Percentiles rank a stretch among this genome's conserved stretches.
Evolutionary conservation across 2,329 filamentous ascomycete genomes (phyloP).

Genomic region (Eutypella sp.): DNA sequence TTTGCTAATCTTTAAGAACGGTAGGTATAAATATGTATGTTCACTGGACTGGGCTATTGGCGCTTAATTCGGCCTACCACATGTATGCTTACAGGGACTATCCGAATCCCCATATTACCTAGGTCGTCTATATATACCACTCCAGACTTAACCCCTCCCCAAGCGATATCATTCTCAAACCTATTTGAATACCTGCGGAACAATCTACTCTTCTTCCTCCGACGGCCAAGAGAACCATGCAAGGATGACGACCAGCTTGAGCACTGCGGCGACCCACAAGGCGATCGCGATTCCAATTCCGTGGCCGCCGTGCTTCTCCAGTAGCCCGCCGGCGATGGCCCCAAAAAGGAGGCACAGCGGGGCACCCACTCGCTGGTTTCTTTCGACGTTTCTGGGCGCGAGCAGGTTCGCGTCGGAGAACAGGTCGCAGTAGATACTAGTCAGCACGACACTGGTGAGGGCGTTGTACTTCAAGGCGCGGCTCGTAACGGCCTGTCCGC

Average conservation of each 20-base stretch:
- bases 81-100: no score
- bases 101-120: no score
- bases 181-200: no score
- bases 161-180: no score
- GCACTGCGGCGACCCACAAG: constrained; percentile 52
- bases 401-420: constrained; percentile 60
- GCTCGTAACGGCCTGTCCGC: constrained; percentile 72
- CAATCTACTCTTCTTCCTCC: constrained; percentile 25
- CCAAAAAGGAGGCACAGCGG: constrained; percentile 45
- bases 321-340: constrained; percentile 44
- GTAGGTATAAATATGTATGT: no score
- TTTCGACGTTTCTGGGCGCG: constrained; percentile 38
- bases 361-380: constrained; percentile 46
- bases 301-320: constrained; percentile 42
- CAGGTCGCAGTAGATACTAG: constrained; percentile 76
- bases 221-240: constrained; percentile 59
- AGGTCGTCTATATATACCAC: no score
- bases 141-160: no score
- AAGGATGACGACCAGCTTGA: constrained; percentile 53
- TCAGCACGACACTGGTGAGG: constrained; percentile 73
- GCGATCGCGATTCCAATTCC: constrained; percentile 45
- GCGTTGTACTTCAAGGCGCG: constrained; percentile 64
- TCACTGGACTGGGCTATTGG: no score
- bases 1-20: no score
- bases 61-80: no score